Conservation (phyloP, 2,329 filamentous ascomycete genomes). For the Diaporthe batatas region DNA sequence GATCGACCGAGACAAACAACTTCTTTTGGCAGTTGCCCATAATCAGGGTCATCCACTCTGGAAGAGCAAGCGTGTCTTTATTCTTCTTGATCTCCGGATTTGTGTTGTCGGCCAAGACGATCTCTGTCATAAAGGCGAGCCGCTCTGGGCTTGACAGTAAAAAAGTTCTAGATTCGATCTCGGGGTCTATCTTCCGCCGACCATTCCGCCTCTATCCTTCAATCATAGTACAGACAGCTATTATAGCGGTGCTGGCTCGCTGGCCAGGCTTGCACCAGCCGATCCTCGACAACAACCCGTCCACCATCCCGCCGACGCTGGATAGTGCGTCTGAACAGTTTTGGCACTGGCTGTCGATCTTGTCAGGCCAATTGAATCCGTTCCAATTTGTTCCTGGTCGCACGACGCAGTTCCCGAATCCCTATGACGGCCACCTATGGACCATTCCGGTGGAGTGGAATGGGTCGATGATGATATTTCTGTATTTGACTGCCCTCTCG, state of each 20-base stretch:
- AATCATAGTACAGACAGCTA: slow-evolving; percentile 44
- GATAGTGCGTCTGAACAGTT: neutral
- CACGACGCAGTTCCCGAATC: slow-evolving; percentile 19
- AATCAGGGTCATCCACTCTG: slow-evolving; percentile 49
- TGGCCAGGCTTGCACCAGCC: neutral
- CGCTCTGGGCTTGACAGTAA: slow-evolving; percentile 34
- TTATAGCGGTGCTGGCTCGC: slow-evolving; percentile 41
- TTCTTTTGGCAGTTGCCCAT: slow-evolving; percentile 48
- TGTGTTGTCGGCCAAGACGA: slow-evolving; percentile 50
- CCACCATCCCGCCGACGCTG: slow-evolving; percentile 6
- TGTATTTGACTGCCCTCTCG: slow-evolving; percentile 40
- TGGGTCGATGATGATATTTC: slow-evolving; percentile 43
- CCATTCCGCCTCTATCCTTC: slow-evolving; percentile 51
- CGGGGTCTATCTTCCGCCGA: slow-evolving; percentile 47
- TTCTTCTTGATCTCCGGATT: slow-evolving; percentile 56
- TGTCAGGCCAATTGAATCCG: neutral
- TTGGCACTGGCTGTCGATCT: neutral
- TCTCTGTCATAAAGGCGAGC: slow-evolving; percentile 45
- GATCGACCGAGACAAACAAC: slow-evolving; percentile 12
- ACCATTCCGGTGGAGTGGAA: slow-evolving; percentile 46
- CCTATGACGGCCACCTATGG: slow-evolving; percentile 45
- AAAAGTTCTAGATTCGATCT: slow-evolving; percentile 43
- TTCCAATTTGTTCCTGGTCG: slow-evolving; percentile 4
- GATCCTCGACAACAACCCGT: slow-evolving; percentile 13
- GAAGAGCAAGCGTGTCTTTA: slow-evolving; percentile 50